Evolutionary conservation across 2,329 filamentous ascomycete species (phyloP).

Genomic region (Aquanectria penicillioides): DNA sequence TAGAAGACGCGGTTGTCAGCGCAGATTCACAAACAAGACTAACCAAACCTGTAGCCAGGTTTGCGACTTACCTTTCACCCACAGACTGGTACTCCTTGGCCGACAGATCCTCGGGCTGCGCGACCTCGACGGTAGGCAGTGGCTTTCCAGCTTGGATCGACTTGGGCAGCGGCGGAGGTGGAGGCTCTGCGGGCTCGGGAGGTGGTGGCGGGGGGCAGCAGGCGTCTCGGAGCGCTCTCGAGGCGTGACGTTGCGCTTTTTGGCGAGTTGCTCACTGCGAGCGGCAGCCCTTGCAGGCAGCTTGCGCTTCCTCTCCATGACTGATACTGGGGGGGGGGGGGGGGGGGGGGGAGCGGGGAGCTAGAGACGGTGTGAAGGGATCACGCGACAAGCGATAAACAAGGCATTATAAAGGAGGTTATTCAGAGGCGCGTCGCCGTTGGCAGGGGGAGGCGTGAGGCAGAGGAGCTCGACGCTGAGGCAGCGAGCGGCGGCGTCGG

Average conservation of each 20-base stretch:
- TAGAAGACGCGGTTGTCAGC: slow-evolving; percentile 49
- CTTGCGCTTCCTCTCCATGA: slow-evolving; percentile 74
- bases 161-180: slow-evolving; percentile 64
- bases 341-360: too few relatives aligned
- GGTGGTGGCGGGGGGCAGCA: slow-evolving; percentile 49
- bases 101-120: slow-evolving; percentile 72
- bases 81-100: slow-evolving; percentile 77
- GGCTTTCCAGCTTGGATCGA: slow-evolving; percentile 73
- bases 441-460: slow-evolving; percentile 4
- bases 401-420: slow-evolving; percentile 46
- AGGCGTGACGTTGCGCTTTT: slow-evolving; percentile 68
- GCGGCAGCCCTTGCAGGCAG: slow-evolving; percentile 70
- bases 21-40: slow-evolving; percentile 1
- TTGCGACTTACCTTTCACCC: slow-evolving; percentile 69
- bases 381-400: slow-evolving; percentile 35
- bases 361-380: slow-evolving; percentile 24
- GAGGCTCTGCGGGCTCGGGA: slow-evolving; percentile 43
- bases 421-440: slow-evolving; percentile 41
- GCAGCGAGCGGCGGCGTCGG: not conserved
- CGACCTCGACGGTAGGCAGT: slow-evolving; percentile 74
- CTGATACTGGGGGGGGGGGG: slow-evolving; percentile 24
- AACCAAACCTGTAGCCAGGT: not conserved
- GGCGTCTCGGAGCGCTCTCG: slow-evolving; percentile 63
- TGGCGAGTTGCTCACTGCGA: slow-evolving; percentile 67
- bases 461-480: not conserved